Evolutionary conservation across 345 rosid species (phyloP), one percentile per base, ranked within the genome.

Genomic region (Eucalyptus microcorys): DNA sequence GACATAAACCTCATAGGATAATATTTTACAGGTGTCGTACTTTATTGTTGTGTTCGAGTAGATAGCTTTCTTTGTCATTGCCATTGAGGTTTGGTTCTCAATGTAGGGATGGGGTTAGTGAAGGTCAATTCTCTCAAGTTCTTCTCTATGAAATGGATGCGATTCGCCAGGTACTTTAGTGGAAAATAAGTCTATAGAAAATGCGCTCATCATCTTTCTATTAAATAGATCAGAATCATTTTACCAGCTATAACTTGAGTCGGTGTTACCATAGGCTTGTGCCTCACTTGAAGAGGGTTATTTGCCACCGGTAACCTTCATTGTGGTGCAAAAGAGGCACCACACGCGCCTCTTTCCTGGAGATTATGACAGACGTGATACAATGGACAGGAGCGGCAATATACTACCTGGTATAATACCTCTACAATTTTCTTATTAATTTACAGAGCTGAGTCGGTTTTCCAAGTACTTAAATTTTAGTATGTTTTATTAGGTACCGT

Each of bases 81-180:
- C 92, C 66, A 21, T 15, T 34, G 24, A 84, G 80, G 53, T 57
- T 71, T 83, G 49, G 61, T 85, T 40, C n/a, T 68, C 6, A 89
- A 16, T 89, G 87, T 92, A 97, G 99, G n/a, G 99, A 95, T 91
- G 97, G 99, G 68, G 99, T 97, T 1, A 94, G 99, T 37, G 99
- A 96, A 89, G 97, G 98, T 1, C 97, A 96, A 45, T 96, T 96
- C 59, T 92, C 48, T 76, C 95, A 95, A 64, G 97, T 96, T 66
- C 80, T 96, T 57, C 90, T 95, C 14, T 40, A 94, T 89, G 98
- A 97, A 91, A 85, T 97, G 91, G 90, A 85, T 89, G 96, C 95
- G 1, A 96, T 97, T 7, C 90, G 96, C 12, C 92, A 90, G 94
- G 97, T 96, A 91, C 49, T 37, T 81, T 52, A 49, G 80, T 34